Base-by-base conservation (phyloP, 129 eudicot species). In the Smallanthus sonchifolius region DNA sequence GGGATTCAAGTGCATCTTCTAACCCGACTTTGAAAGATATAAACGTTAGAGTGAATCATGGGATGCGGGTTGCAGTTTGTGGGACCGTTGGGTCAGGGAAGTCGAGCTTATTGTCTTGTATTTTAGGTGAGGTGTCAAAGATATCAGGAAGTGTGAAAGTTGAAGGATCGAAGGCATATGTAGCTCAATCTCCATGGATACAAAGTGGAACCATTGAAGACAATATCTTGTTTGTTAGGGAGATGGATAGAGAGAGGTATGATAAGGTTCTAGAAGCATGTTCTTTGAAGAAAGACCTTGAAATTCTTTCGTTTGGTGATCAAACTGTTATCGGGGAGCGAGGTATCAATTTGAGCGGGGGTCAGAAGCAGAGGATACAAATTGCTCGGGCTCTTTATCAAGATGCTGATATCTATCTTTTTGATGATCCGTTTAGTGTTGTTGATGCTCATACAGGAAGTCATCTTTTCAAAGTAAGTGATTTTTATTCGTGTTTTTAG, bases 401-500 rank as follows among this genome's bases (percentile, higher is more conserved):
- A 32, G 76, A 84, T 57, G 84, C 87, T 3, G 84, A 84, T 76
- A 65, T 79, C 6, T 84, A 84, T 59, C 75, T 84, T 3, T 70
- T 84, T 44, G 84, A 80, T 76, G 84, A 84, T 57, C 87, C 87
- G 3, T 85, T 85, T 34, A 85, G 89, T 10, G 89, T 84, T 15
- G 86, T 85, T 61, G 89, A 85, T 79, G 89, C 84, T 36, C 84
- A 82, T 60, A 85, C 89, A 11, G 89, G 84, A 75, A 82, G 77
- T 24, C 82, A 81, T 52, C 71, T 85, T 32, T 79, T 85, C 70
- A 82, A 79, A 65, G 89, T 82, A 42, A 79, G 72, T 39, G 30
- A 24, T 24, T 24, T 1, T 24, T 0, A 1, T n/a, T n/a, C n/a
- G n/a, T n/a, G n/a, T n/a, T n/a, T n/a, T n/a, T n/a, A n/a, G n/a